Base-by-base conservation (phyloP, 202 grass and related monocot species). In the Carex arenaria region DNA sequence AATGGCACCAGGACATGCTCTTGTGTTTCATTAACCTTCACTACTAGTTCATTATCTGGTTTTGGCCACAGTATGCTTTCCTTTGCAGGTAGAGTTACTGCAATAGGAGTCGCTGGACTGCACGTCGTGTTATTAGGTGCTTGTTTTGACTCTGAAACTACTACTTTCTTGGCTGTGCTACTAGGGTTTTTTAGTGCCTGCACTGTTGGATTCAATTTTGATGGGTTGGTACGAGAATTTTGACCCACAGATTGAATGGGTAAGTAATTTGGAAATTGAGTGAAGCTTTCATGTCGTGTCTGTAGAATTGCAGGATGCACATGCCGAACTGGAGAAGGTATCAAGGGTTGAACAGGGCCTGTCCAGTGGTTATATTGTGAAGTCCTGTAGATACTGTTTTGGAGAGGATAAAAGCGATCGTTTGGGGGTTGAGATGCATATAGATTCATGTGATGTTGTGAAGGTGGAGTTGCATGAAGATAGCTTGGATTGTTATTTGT, bases 31-130 rank as follows among this genome's bases (percentile, higher is more conserved):
- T 36, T 78, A 57, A 56, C 10, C 40, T 64, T 80, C 12, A 80
- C 78, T 80, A 80, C 59, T 30, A 80, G 59, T 3, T 80, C 78
- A 26, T 49, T 80, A 80, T 65, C 78, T 47, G 78, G 78, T 63
- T 61, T 61, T 47, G 78, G 59, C 56, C 56, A 65, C 59, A 30
- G 34, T 61, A 64, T 64, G 2, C 59, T 65, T 64, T 80, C 15
- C 19, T 63, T 80, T 64, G 20, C 59, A 26, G 57, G 20, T 80
- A 13, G 78, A 42, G 3, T 65, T 26, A 43, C 20, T 26, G 56
- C 59, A 80, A 65, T 30, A 64, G 78, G 57, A 64, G 59, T 23
- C 28, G n/a, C 56, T 54, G 56, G 9, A 45, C 38, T 45, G 22
- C 36, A 7, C 6, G 10, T 13, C 1, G 36, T 42, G 36, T 61